phyloP scores from a whole-genome alignment of 495 filamentous ascomycete genomes.

The Xylaria flabelliformis region DNA sequence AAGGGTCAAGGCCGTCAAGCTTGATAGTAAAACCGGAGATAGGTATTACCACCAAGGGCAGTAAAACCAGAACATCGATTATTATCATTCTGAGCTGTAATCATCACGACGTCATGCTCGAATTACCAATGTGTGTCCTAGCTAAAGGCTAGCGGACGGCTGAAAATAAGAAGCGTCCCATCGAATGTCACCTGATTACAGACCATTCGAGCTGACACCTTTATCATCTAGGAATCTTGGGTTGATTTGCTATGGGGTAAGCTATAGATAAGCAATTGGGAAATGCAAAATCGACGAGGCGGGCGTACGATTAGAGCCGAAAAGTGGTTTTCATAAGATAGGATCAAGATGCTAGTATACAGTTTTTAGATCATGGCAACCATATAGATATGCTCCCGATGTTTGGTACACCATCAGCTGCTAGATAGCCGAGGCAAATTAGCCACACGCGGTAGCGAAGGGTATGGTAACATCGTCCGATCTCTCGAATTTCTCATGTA shows the following conservation, averaged over 20 bases:
- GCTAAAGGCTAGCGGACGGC: neutral
- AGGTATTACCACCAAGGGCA: neutral
- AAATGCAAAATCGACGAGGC: neutral
- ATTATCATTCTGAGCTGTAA: constrained; percentile 10
- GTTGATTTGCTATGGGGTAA: neutral
- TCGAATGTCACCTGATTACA: neutral
- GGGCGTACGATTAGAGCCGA: neutral
- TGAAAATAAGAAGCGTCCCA: neutral
- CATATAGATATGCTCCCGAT: neutral
- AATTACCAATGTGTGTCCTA: neutral
- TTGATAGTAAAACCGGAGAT: neutral
- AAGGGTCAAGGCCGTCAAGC: neutral
- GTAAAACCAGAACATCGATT: neutral
- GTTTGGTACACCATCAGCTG: neutral
- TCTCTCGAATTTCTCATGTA: neutral
- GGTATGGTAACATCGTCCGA: neutral
- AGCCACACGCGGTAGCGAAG: neutral
- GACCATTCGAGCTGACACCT: neutral
- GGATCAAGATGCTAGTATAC: neutral
- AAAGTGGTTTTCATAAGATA: neutral
- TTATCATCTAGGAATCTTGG: neutral
- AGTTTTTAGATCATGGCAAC: neutral
- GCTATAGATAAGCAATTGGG: neutral
- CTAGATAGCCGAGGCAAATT: neutral
- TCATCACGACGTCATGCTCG: neutral